Percentiles rank a stretch among this genome's conserved stretches.
Evolutionary conservation across 768 basidiomycete species (phyloP).

Genomic region (Amanita subjunquillea): DNA sequence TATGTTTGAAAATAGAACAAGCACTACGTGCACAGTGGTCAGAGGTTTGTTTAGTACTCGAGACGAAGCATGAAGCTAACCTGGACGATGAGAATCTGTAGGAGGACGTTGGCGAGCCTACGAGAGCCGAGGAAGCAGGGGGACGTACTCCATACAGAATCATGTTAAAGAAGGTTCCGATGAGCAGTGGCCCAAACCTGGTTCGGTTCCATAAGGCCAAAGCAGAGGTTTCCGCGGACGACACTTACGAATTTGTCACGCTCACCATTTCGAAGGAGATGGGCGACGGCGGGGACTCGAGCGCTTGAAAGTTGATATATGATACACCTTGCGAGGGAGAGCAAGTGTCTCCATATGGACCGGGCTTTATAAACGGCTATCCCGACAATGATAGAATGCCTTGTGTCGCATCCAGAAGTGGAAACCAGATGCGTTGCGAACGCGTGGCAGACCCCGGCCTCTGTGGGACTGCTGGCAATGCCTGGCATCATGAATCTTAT

Average conservation of each 20-base stretch:
- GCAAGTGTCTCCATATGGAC: neutral
- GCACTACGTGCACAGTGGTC: constrained; percentile 13
- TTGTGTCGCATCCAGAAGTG: too few relatives aligned
- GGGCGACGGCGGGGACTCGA: neutral
- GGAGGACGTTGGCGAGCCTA: neutral
- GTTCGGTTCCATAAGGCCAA: neutral
- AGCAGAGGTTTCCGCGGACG: neutral
- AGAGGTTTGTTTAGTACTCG: neutral
- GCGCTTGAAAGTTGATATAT: neutral
- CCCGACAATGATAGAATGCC: too few relatives aligned
- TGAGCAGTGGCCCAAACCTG: constrained; percentile 36
- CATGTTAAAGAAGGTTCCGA: constrained; percentile 31
- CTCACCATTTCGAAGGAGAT: constrained; percentile 8
- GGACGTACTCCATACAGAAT: constrained; percentile 34
- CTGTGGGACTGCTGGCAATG: too few relatives aligned
- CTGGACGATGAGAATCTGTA: constrained; percentile 9
- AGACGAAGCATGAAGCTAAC: constrained; percentile 25
- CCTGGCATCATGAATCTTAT: too few relatives aligned
- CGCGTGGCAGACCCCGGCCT: too few relatives aligned
- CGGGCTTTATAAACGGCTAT: neutral
- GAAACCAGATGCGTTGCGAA: too few relatives aligned
- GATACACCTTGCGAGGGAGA: neutral
- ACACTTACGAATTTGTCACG: constrained; percentile 20
- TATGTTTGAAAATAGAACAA: constrained; percentile 30
- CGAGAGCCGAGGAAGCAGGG: neutral